phyloP scores from a whole-genome alignment of 2,329 filamentous ascomycete genomes.

The Periconia sp. region DNA sequence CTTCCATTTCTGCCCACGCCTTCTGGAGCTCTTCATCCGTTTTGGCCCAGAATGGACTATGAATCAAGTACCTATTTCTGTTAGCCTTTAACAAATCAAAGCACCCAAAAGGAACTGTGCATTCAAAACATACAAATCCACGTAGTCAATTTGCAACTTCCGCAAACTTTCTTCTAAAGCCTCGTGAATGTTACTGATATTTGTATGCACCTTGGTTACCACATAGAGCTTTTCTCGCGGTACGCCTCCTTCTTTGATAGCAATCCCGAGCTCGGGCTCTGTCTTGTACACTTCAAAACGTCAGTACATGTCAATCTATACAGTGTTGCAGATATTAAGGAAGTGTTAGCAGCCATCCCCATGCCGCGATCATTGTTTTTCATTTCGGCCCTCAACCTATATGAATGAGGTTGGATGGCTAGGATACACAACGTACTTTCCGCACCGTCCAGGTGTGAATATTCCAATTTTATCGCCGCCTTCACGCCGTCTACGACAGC shows the following conservation, averaged over 20 bases:
- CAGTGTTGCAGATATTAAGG: neutral
- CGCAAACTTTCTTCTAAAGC: constrained; percentile 59
- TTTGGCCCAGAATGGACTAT: constrained; percentile 61
- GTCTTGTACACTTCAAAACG: constrained; percentile 50
- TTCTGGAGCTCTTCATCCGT: constrained; percentile 57
- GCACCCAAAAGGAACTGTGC: neutral
- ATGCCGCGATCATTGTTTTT: too few relatives aligned
- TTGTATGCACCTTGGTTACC: constrained; percentile 59
- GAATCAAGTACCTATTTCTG: constrained; percentile 59
- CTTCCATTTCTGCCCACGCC: constrained; percentile 63
- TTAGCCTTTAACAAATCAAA: neutral
- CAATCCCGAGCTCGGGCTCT: constrained; percentile 52
- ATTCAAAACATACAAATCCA: constrained; percentile 56
- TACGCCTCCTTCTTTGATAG: constrained; percentile 49
- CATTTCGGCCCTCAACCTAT: too few relatives aligned
- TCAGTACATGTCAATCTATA: neutral
- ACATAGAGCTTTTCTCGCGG: constrained; percentile 51
- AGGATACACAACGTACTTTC: constrained; percentile 54
- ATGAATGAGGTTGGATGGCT: too few relatives aligned
- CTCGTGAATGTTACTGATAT: constrained; percentile 57
- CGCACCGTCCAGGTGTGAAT: constrained; percentile 73
- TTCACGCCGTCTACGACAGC: constrained; percentile 59
- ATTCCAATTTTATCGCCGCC: constrained; percentile 68
- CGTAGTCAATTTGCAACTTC: constrained; percentile 62
- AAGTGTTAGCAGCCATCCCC: neutral